phyloP scores from a whole-genome alignment of 2,329 filamentous ascomycete genomes.

The Fusarium veterinarium region DNA sequence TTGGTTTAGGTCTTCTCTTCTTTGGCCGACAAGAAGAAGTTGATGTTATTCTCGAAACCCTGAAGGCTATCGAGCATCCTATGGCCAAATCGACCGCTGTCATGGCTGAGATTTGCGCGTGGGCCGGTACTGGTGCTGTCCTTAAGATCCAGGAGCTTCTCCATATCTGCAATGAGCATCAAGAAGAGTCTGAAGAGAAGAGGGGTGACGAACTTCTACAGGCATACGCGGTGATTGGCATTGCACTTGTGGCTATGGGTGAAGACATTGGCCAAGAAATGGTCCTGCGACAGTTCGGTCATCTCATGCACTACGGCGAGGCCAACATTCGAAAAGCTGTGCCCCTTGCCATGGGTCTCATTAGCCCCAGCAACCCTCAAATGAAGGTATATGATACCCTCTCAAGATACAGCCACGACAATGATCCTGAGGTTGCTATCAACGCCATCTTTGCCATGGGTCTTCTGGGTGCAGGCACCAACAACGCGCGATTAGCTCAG shows the following conservation, averaged over 20 bases:
- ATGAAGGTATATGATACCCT: conserved; percentile 99
- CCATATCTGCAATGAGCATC: conserved; percentile 97
- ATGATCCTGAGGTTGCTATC: conserved; percentile 96
- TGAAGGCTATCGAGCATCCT: conserved; percentile 96
- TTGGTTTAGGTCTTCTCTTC: conserved; percentile 92
- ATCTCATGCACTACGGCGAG: conserved; percentile 99
- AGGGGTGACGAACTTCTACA: conserved; percentile 96
- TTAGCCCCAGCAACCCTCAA: conserved; percentile 97
- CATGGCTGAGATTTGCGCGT: conserved; percentile 95
- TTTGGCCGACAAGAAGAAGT: conserved; percentile 98
- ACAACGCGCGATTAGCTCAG: conserved; percentile 96
- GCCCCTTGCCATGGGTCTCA: conserved; percentile 93
- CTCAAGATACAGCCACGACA: conserved; percentile 97
- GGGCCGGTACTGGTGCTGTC: conserved; percentile 96
- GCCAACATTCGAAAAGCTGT: conserved; percentile 97
- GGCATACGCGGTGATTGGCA: conserved; percentile 93
- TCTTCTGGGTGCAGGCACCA: conserved; percentile 93
- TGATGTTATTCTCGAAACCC: conserved; percentile 95
- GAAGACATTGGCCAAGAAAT: conserved; percentile 99
- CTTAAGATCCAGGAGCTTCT: conserved; percentile 97
- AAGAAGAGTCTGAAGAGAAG: conserved; percentile 94
- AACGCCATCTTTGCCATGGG: conserved; percentile 99
- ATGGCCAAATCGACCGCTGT: conserved; percentile 97
- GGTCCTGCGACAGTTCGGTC: conserved; percentile 96
- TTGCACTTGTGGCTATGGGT: conserved; percentile 96